phyloP scores from a whole-genome alignment of 345 rosid species.

The Geranium brycei region DNA sequence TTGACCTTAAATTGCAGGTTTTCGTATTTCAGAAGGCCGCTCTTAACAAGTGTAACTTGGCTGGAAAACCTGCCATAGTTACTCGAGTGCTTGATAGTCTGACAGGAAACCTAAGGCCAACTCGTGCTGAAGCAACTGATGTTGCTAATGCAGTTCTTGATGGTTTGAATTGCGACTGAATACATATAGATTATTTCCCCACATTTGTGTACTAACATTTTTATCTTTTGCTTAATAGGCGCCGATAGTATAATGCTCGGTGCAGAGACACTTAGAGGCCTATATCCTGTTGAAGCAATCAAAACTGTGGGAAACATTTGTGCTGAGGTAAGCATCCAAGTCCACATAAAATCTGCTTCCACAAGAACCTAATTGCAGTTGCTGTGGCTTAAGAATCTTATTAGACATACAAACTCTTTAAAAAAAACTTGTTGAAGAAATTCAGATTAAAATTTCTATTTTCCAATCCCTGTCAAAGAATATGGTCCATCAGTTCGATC shows the following conservation, averaged over 20 bases:
- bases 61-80: slow-evolving; percentile 15
- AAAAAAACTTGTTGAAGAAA: no score
- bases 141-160: slow-evolving; percentile 24
- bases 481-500: no score
- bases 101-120: slow-evolving; percentile 21
- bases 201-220: not conserved
- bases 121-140: slow-evolving; percentile 23
- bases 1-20: slow-evolving; percentile 9
- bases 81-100: slow-evolving; percentile 22
- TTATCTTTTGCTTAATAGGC: slow-evolving; percentile 2
- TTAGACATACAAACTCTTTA: no score
- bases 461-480: no score
- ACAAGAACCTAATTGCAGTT: not conserved
- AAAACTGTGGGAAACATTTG: slow-evolving; percentile 16
- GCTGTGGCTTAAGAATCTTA: no score
- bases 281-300: slow-evolving; percentile 17
- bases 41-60: slow-evolving; percentile 12
- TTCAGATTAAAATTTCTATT: no score
- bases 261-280: slow-evolving; percentile 18
- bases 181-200: not conserved
- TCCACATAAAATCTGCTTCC: not conserved
- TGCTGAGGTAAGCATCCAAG: slow-evolving; percentile 10
- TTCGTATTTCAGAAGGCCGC: slow-evolving; percentile 18
- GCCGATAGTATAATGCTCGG: slow-evolving; percentile 18
- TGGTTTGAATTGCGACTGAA: slow-evolving; percentile 5